Base-by-base conservation (phyloP, 208 protist genomes). In the Porcisia deanei region DNA sequence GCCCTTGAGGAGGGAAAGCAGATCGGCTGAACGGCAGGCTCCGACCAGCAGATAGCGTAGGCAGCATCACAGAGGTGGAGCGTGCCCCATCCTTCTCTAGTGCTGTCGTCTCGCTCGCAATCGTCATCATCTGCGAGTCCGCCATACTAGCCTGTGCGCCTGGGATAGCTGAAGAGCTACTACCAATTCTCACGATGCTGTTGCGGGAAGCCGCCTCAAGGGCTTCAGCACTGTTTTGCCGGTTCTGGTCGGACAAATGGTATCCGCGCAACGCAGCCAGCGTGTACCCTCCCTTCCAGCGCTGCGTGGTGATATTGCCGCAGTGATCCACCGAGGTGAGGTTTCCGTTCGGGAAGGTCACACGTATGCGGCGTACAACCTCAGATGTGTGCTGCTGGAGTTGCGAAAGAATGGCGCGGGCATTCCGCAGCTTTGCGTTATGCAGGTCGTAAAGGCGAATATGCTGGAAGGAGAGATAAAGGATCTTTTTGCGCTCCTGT, bases 381-480 rank as follows among this genome's bases (percentile, higher is more conserved):
- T 93, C 86, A 9, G 77, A 81, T 3, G 92, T 84, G 71, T 75
- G 85, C 34, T 88, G 74, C 55, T 89, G 90, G 70, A 97, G 84
- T 65, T 97, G 85, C n/a, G 86, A 75, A 22, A 98, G 59, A 22
- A 90, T 85, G 3, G 91, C 89, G 60, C 92, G 92, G 41, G 82
- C 81, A 49, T 85, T 80, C 22, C 94, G 92, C 78, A 97, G 84
- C 57, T 97, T 97, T 1, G 79, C 70, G 75, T 92, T 96, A 69
- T 97, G 92, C 68, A 97, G 75, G 74, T 97, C 95, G 78, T 97
- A 97, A 25, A 96, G 76, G 12, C 94, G 94, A 74, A 98, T 95
- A 83, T 98, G 95, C 79, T 98, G 95, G 25, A 96, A 87, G 41
- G 92, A 95, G n/a, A 98, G 82, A 79, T 95, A 94, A 7, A 98